Evolutionary conservation across 78 protist species (phyloP).

Genomic region (Emiliania huxleyi): DNA sequence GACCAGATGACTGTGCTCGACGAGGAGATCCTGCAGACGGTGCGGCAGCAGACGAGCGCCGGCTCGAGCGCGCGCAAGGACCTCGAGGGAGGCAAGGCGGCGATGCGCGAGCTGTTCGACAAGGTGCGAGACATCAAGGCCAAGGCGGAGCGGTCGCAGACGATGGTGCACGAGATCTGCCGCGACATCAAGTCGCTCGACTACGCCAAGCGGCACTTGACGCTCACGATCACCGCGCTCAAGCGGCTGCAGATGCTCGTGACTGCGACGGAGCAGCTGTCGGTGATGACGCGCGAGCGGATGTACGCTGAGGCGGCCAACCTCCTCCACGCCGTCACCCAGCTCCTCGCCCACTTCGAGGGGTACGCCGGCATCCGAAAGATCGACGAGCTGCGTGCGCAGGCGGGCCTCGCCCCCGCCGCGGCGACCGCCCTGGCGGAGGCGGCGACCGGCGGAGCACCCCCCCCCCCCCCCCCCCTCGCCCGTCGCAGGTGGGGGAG

Average conservation of each 20-base stretch:
- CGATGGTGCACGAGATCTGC: slow-evolving; percentile 81
- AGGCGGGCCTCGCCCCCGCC: not conserved
- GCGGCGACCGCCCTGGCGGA: too few relatives aligned
- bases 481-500: too few relatives aligned
- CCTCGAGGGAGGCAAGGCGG: slow-evolving; percentile 64
- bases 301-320: slow-evolving; percentile 35
- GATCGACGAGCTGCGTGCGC: slow-evolving; percentile 20
- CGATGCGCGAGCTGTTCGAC: slow-evolving; percentile 63
- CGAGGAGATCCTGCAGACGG: slow-evolving; percentile 61
- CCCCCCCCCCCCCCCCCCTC: too few relatives aligned
- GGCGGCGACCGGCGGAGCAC: too few relatives aligned
- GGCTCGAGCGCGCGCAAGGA: slow-evolving; percentile 60
- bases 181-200: slow-evolving; percentile 83
- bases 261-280: slow-evolving; percentile 2
- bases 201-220: slow-evolving; percentile 81
- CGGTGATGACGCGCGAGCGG: not conserved
- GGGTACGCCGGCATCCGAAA: not conserved
- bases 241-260: slow-evolving; percentile 70
- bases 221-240: slow-evolving; percentile 72
- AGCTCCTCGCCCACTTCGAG: slow-evolving; percentile 43
- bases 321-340: slow-evolving; percentile 19
- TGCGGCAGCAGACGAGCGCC: slow-evolving; percentile 61
- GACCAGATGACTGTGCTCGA: slow-evolving; percentile 46
- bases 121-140: slow-evolving; percentile 67
- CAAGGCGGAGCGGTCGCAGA: slow-evolving; percentile 78